Percentiles rank a stretch among this genome's conserved stretches.
phyloP scores from a whole-genome alignment of 257 asterid genomes.

The Solanum chilense region DNA sequence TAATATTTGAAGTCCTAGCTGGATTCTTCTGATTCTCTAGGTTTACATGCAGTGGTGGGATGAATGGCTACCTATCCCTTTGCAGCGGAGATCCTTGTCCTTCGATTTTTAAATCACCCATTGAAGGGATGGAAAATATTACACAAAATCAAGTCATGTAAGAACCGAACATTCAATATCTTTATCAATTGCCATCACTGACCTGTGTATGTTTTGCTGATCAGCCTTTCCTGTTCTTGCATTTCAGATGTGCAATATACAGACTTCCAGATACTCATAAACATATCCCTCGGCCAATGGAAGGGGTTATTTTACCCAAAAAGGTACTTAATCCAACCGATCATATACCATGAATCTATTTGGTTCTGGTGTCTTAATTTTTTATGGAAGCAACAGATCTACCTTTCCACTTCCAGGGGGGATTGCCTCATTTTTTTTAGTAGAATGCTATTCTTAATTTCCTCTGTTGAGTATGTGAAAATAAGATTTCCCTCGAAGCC shows the following conservation, averaged over 20 bases:
- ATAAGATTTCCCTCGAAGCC: neutral
- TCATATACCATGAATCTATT: neutral
- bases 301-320: slow-evolving; percentile 65
- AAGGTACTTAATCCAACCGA: slow-evolving; percentile 32
- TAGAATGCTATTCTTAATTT: neutral
- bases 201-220: neutral
- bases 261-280: slow-evolving; percentile 73
- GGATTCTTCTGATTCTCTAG: neutral
- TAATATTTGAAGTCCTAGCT: neutral
- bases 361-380: neutral
- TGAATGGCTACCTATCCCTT: slow-evolving; percentile 89
- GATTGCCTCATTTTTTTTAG: neutral
- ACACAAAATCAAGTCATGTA: slow-evolving; percentile 95
- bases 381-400: neutral
- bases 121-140: slow-evolving; percentile 74
- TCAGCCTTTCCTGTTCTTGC: neutral
- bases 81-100: slow-evolving; percentile 96
- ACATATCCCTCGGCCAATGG: slow-evolving; percentile 77
- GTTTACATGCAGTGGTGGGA: slow-evolving; percentile 68
- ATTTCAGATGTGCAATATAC: slow-evolving; percentile 77
- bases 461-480: neutral
- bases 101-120: slow-evolving; percentile 85
- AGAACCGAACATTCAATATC: slow-evolving; percentile 8
- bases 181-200: neutral
- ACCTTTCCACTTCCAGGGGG: neutral